Evolutionary conservation across 257 asterid genomes (phyloP).

Genomic region (Petunia axillaris): DNA sequence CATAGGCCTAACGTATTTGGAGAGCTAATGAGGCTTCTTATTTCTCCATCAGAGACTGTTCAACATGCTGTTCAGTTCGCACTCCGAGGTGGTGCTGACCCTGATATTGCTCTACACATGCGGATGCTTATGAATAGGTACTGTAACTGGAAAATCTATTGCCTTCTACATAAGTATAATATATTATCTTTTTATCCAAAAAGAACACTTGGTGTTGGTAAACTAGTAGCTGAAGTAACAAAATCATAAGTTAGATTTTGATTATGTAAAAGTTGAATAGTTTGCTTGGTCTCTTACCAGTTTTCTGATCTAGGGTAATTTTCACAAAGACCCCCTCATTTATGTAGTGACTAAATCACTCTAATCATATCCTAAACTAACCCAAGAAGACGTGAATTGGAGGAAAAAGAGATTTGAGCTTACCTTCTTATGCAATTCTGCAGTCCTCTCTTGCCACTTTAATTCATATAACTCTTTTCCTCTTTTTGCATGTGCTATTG

Average conservation of each 20-base stretch:
- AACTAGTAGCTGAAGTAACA: slow-evolving; percentile 8
- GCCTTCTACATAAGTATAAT: neutral
- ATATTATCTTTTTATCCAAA: neutral
- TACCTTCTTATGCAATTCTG: neutral
- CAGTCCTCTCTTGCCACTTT: slow-evolving; percentile 12
- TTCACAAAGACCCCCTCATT: neutral
- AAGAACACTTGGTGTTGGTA: neutral
- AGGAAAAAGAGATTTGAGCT: neutral
- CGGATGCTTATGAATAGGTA: slow-evolving; percentile 99
- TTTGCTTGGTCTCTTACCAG: slow-evolving; percentile 13
- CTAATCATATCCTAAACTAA: slow-evolving; percentile 10
- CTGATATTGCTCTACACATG: slow-evolving; percentile 92
- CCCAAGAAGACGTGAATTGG: slow-evolving; percentile 14
- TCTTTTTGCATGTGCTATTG: neutral
- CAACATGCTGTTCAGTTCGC: slow-evolving; percentile 75
- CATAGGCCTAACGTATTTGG: slow-evolving; percentile 92
- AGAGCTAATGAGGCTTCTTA: slow-evolving; percentile 86
- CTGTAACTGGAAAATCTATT: slow-evolving; percentile 4
- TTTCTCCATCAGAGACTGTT: slow-evolving; percentile 74
- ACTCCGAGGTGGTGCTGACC: slow-evolving; percentile 67
- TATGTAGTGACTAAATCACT: neutral
- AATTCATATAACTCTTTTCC: neutral
- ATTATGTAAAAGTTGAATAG: neutral
- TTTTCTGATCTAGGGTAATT: neutral
- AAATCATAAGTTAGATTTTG: neutral